Evolutionary conservation across 108 stramenopile species (phyloP), one percentile per base, ranked within the genome.

Genomic region (Cyclotella baltica): DNA sequence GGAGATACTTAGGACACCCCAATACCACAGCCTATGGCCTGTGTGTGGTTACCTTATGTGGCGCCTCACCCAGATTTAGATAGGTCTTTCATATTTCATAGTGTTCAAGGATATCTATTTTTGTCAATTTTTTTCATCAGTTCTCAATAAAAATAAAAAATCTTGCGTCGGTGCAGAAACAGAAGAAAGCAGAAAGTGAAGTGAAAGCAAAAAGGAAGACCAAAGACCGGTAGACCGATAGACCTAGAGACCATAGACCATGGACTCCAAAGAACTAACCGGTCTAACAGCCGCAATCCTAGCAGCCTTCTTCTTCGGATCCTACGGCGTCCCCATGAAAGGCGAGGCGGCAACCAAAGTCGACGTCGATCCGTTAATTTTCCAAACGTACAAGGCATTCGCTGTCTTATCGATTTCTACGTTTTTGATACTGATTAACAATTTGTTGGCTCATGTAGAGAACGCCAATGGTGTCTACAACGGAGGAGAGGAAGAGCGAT

Each of bases 311-410:
- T 84, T 85, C 4, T 96, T 94, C 77, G 96, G 96, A 35, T 82
- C 78, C 28, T 96, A 94, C 70, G 91, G 92, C 19, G 96, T 93
- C 4, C 96, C 93, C 0, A 88, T 96, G 80, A 94, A 94, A 78
- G 83, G 81, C 34, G 84, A 88, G 53, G 77, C 72, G 11, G 84
- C 89, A 23, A 77, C 70, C 22, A 62, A 77, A 22, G 67, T 90
- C n/a, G 81, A 94, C 68, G 82, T 94, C 67, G 92, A 96, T 65
- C 92, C 93, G 0, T 79, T 96, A 2, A 92, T 90, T 30, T 90
- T 96, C 77, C 96, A 96, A 79, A 67, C 88, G 51, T 96, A 96
- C 84, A 96, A 96, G 78, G 92, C 86, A 30, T 67, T 73, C 29
- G 57, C 67, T 8, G 75, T 80, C 2, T 59, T 87, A 22, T 33